Conservation (phyloP, 768 basidiomycete genomes). For the Filobasidium floriforme region DNA sequence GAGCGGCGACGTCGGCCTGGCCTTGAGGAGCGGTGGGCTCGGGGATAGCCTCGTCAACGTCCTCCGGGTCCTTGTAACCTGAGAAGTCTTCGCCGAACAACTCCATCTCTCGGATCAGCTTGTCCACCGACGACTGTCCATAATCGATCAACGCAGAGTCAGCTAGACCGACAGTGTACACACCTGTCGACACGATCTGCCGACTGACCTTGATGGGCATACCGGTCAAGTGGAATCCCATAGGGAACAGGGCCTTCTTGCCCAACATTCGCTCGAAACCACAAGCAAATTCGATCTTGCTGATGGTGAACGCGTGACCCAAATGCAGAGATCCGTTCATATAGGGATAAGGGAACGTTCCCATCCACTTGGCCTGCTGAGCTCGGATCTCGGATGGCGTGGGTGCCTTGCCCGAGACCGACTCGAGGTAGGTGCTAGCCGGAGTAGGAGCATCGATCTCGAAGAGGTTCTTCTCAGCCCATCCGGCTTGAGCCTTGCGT, state of each 20-base stretch:
- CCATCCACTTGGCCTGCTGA: slow-evolving; percentile 92
- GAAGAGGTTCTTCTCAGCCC: slow-evolving; percentile 70
- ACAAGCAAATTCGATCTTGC: slow-evolving; percentile 92
- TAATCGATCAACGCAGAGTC: slow-evolving; percentile 9
- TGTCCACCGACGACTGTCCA: slow-evolving; percentile 83
- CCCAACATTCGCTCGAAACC: slow-evolving; percentile 93
- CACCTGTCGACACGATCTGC: not conserved
- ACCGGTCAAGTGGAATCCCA: slow-evolving; percentile 94
- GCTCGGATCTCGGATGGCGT: slow-evolving; percentile 55
- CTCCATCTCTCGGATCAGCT: slow-evolving; percentile 93
- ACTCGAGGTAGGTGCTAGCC: slow-evolving; percentile 45
- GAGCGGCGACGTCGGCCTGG: slow-evolving; percentile 45
- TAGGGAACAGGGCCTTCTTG: slow-evolving; percentile 90
- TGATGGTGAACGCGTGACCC: slow-evolving; percentile 95
- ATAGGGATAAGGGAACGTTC: slow-evolving; percentile 91
- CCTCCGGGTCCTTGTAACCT: slow-evolving; percentile 49
- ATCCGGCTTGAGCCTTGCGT: slow-evolving; percentile 71
- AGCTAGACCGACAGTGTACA: not conserved
- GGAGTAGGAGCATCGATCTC: slow-evolving; percentile 71
- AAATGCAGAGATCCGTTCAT: slow-evolving; percentile 98
- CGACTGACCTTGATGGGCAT: slow-evolving; percentile 93
- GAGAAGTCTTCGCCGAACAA: slow-evolving; percentile 89
- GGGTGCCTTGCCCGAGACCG: slow-evolving; percentile 46
- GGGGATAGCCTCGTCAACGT: slow-evolving; percentile 47
- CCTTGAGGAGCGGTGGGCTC: slow-evolving; percentile 45